These are phyloP conservation scores for Mortierella sp. DNA, from an alignment of 371 early-diverging fungal genomes.

Conservation along the genomic window DNA sequence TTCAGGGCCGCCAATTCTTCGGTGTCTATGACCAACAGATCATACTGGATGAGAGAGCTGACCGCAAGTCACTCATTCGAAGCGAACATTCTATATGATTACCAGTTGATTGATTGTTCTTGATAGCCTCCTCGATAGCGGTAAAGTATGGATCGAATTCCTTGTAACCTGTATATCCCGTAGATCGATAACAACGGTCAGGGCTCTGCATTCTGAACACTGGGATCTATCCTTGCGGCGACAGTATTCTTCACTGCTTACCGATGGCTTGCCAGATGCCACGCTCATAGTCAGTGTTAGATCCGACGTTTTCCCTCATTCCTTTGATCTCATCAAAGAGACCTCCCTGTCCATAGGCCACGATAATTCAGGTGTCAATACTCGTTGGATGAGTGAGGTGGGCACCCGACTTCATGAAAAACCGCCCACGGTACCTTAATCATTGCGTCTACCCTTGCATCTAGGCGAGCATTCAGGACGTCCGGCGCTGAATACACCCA, in stretches of 20 bases:
- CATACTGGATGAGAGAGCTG: neutral
- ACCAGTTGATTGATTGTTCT: slow-evolving; percentile 30
- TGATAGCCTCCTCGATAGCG: slow-evolving; percentile 56
- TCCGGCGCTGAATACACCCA: slow-evolving; percentile 86
- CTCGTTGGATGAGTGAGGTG: no score
- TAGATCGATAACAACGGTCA: no score
- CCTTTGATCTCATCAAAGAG: slow-evolving; percentile 85
- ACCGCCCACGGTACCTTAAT: slow-evolving; percentile 70
- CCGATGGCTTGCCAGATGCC: slow-evolving; percentile 89
- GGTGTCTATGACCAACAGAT: slow-evolving; percentile 27
- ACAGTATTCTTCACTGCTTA: no score
- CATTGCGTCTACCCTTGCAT: slow-evolving; percentile 89
- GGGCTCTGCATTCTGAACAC: no score
- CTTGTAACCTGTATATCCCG: slow-evolving; percentile 81
- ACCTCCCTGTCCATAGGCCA: slow-evolving; percentile 62
- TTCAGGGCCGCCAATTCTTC: slow-evolving; percentile 60
- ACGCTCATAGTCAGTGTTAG: slow-evolving; percentile 75
- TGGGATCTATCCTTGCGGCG: no score
- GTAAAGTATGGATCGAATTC: slow-evolving; percentile 82
- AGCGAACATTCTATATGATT: neutral
- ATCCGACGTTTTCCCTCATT: slow-evolving; percentile 63
- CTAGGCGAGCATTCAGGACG: slow-evolving; percentile 78
- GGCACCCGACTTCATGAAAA: no score
- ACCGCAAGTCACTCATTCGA: neutral
- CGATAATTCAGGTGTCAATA: no score